Conservation (phyloP, 805 yeast genomes). For the Grigorovia transvaalensis region DNA sequence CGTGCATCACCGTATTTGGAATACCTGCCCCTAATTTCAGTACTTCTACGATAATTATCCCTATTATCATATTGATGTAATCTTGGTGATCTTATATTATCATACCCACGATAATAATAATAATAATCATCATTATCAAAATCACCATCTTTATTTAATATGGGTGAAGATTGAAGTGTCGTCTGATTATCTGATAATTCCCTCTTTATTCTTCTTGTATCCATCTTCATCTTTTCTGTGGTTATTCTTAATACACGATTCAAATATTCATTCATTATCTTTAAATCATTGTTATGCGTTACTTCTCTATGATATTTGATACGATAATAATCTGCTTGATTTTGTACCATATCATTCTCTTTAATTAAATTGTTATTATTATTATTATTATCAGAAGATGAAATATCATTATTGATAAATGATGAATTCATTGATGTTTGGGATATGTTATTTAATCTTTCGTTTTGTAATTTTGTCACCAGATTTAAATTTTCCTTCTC, state of each 20-base stretch:
- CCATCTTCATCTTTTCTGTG: constrained; percentile 22
- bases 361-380: neutral
- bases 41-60: neutral
- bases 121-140: neutral
- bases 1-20: neutral
- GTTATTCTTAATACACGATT: constrained; percentile 24
- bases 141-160: neutral
- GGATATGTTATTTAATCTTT: constrained; percentile 1
- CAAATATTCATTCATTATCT: constrained; percentile 24
- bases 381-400: neutral
- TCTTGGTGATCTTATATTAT: neutral
- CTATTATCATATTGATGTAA: neutral
- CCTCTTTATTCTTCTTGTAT: constrained; percentile 18
- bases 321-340: constrained; percentile 22
- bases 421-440: neutral
- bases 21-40: neutral
- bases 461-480: constrained; percentile 7
- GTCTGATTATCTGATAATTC: constrained; percentile 9
- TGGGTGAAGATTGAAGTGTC: neutral
- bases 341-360: constrained; percentile 7
- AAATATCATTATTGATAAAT: constrained; percentile 1
- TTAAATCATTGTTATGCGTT: constrained; percentile 24
- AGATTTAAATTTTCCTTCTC: constrained; percentile 21
- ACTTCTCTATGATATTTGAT: constrained; percentile 25
- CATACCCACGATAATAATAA: neutral